Evolutionary conservation across 306 rosid species (phyloP).

Genomic region (Urtica urens): DNA sequence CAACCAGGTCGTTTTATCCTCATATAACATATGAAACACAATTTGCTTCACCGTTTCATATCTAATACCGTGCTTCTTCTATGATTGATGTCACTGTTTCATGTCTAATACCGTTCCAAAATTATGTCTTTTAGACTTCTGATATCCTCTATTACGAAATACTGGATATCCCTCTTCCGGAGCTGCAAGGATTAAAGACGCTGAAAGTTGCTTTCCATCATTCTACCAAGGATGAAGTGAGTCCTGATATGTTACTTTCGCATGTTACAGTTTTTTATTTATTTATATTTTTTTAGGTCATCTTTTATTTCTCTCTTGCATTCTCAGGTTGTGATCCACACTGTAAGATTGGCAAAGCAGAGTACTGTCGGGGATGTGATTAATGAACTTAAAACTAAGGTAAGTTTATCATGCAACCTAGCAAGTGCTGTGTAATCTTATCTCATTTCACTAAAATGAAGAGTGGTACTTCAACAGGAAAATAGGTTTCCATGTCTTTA

Average conservation of each 20-base stretch:
- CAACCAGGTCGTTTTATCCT: conserved; percentile 37
- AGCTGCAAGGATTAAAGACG: conserved; percentile 53
- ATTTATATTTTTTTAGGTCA: not conserved
- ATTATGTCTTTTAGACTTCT: conserved; percentile 30
- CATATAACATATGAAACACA: not conserved
- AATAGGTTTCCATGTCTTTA: too few species aligned
- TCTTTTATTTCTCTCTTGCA: not conserved
- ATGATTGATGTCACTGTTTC: not conserved
- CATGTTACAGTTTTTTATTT: not conserved
- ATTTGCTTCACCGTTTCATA: not conserved
- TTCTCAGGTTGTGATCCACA: conserved; percentile 48
- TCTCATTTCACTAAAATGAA: too few species aligned
- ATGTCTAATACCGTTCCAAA: conserved; percentile 3
- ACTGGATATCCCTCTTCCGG: conserved; percentile 75
- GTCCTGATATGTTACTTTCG: conserved; percentile 8
- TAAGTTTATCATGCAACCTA: not conserved
- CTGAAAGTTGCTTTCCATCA: conserved; percentile 65
- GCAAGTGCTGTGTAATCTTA: too few species aligned
- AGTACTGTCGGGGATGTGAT: conserved; percentile 60
- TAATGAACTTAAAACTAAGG: conserved; percentile 50
- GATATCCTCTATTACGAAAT: conserved; percentile 60
- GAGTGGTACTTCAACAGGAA: too few species aligned
- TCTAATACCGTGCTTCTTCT: not conserved
- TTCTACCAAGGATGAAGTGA: conserved; percentile 62
- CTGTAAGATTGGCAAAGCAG: conserved; percentile 56